Evolutionary conservation across 2,329 filamentous ascomycete genomes (phyloP).

Genomic region (Microdochium paspali): DNA sequence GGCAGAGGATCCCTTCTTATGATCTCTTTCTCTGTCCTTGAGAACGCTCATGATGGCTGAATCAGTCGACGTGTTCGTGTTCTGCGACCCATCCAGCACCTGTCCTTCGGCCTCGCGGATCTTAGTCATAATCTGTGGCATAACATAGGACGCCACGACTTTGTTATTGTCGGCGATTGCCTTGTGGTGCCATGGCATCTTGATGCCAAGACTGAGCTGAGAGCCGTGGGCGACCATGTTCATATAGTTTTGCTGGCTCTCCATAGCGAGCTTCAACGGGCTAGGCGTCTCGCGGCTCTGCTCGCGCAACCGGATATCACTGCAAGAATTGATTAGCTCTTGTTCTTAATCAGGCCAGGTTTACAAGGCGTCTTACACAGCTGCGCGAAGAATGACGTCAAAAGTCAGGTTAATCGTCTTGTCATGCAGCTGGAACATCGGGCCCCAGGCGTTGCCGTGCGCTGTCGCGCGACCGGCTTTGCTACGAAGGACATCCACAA

Average conservation of each 20-base stretch:
- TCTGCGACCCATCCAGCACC: neutral
- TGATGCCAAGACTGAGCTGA: neutral
- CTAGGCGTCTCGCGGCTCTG: neutral
- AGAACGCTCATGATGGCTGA: conserved; percentile 6
- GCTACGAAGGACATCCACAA: conserved; percentile 12
- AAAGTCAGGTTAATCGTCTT: conserved; percentile 16
- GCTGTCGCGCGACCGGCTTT: conserved; percentile 4
- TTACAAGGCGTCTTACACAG: conserved; percentile 11
- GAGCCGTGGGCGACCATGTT: neutral
- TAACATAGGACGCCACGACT: conserved; percentile 7
- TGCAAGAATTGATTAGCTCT: neutral
- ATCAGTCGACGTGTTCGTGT: conserved; percentile 9
- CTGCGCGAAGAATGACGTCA: conserved; percentile 18
- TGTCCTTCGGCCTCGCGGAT: conserved; percentile 5
- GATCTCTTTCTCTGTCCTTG: conserved; percentile 1
- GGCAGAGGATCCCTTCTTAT: conserved; percentile 9
- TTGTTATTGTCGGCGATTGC: neutral
- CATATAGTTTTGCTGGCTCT: conserved; percentile 8
- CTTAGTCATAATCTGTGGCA: conserved; percentile 1
- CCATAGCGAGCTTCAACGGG: neutral
- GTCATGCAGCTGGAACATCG: conserved; percentile 17
- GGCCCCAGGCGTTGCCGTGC: conserved; percentile 4
- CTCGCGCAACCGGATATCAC: neutral
- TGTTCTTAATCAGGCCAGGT: neutral
- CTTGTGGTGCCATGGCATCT: neutral